Conservation (phyloP, 1,139 yeast genomes). For the Suhomyces kunorum region DNA sequence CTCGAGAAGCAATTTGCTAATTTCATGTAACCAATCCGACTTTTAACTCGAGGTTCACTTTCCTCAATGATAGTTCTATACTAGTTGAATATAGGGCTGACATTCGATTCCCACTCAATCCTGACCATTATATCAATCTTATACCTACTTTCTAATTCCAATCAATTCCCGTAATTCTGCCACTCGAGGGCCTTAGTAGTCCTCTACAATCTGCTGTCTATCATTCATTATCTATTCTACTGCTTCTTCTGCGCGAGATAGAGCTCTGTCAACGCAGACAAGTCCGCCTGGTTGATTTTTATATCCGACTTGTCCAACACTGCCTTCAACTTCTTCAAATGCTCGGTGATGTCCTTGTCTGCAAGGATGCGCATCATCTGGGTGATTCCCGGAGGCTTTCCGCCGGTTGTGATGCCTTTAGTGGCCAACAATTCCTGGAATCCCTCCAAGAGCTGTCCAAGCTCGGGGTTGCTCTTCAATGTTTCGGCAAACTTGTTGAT, state of each 20-base stretch:
- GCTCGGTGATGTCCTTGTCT: slow-evolving; percentile 39
- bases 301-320: slow-evolving; percentile 38
- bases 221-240: not conserved
- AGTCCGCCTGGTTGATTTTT: slow-evolving; percentile 36
- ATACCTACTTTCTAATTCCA: too few relatives aligned
- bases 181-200: not conserved
- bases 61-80: too few relatives aligned
- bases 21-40: too few relatives aligned
- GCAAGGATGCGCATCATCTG: slow-evolving; percentile 41
- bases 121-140: too few relatives aligned
- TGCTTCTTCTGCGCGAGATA: slow-evolving; percentile 15
- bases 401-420: slow-evolving; percentile 37
- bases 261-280: slow-evolving; percentile 30
- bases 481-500: slow-evolving; percentile 18
- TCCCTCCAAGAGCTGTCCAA: slow-evolving; percentile 29
- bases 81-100: too few relatives aligned
- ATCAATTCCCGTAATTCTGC: not conserved
- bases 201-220: not conserved
- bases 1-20: too few relatives aligned
- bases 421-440: slow-evolving; percentile 34
- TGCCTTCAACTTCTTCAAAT: slow-evolving; percentile 31
- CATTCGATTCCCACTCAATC: too few relatives aligned
- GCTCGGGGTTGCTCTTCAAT: slow-evolving; percentile 27
- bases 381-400: slow-evolving; percentile 37
- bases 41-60: too few relatives aligned